Base-by-base conservation (phyloP, 495 filamentous ascomycete genomes). In the Lasiosphaeria hispida region DNA sequence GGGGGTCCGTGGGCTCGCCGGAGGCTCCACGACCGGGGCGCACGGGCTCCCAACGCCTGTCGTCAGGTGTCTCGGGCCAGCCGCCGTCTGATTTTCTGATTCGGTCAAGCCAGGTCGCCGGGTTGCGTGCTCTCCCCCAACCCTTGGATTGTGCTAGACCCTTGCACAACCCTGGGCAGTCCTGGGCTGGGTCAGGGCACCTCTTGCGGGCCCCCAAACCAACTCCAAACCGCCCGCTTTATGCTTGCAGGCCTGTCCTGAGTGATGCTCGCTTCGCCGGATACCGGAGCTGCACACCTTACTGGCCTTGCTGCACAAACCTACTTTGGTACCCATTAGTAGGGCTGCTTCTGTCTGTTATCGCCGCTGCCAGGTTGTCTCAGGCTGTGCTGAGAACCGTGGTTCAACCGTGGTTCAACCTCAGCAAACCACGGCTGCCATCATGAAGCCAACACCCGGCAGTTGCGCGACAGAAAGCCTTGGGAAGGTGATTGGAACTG, bases 141-240 rank as follows among this genome's bases (percentile, higher is more conserved):
- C 23, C 23, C 23, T 30, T 30, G 23, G 23, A 2, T 30, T 30
- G 23, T 2, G 23, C 23, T 2, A 5, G 23, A 30, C 23, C 23
- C 23, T 30, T 30, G 23, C 23, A 30, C 23, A 30, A 30, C 23
- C 23, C 23, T 30, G 23, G 23, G 18, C 40, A 4, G 39, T 18
- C 38, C 18, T 38, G 52, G 52, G n/a, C 30, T 17, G 53, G 23
- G 23, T 30, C 5, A 23, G 49, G 37, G 37, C 33, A 34, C 18
- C 15, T 4, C 30, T 30, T 18, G 13, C 35, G 15, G 53, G 42
- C 17, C 34, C 14, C 53, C 41, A 56, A 56, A 59, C 57, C 57
- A 59, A 59, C 57, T 53, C 39, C 34, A 59, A 59, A 59, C 57
- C 33, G 30, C 33, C 48, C 15, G 23, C 33, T 53, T 59, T 48